These are phyloP conservation scores for Neoscytalidium dimidiatum DNA, from an alignment of 2,329 filamentous ascomycete genomes.

Conservation along the genomic window DNA sequence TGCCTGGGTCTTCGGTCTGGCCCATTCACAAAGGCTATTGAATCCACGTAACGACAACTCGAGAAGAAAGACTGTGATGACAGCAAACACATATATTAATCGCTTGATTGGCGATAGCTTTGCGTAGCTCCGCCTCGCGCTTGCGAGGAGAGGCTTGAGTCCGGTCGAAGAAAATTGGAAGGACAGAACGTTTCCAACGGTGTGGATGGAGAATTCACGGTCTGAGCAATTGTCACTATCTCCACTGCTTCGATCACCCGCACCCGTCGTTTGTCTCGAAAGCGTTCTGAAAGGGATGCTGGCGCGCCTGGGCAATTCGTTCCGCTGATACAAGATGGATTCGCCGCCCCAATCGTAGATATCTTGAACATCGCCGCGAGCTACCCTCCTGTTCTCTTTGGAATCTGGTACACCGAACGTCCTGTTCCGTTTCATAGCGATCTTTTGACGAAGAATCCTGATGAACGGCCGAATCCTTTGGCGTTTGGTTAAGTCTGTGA, in stretches of 20 bases:
- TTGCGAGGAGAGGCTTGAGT: neutral
- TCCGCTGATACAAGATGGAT: neutral
- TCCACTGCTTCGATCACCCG: neutral
- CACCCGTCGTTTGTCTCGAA: neutral
- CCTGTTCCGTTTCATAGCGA: neutral
- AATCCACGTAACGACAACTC: neutral
- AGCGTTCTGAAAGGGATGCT: neutral
- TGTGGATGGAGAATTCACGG: neutral
- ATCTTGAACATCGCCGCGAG: neutral
- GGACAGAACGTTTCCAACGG: neutral
- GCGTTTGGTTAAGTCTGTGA: neutral
- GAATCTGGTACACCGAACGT: neutral
- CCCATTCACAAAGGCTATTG: neutral
- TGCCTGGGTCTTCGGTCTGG: neutral
- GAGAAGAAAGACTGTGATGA: neutral
- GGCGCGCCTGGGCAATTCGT: neutral
- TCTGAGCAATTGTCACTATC: neutral
- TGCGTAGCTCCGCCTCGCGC: neutral
- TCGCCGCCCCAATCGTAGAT: neutral
- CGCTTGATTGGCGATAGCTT: neutral
- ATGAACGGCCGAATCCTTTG: slow-evolving; percentile 3
- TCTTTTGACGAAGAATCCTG: neutral
- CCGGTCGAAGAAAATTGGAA: neutral
- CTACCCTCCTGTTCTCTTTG: neutral
- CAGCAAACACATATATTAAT: neutral